These are phyloP conservation scores for Aspergillus novofumigatus DNA, from an alignment of 2,329 filamentous ascomycete genomes.

Conservation along the genomic window DNA sequence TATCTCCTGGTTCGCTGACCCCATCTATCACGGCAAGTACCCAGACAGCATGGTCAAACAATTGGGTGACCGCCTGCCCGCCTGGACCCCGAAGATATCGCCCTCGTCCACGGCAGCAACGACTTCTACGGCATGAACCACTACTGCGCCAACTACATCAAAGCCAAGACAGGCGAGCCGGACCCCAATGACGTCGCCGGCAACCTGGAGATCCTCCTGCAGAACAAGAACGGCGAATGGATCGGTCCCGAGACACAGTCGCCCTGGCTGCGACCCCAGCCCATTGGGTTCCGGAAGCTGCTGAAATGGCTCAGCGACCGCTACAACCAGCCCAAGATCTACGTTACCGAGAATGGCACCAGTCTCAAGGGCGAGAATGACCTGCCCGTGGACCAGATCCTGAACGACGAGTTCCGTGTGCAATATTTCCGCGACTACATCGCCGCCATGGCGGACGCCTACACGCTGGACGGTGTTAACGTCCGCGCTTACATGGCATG, in stretches of 20 bases:
- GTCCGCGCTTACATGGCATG: slow-evolving; percentile 79
- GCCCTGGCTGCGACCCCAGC: slow-evolving; percentile 72
- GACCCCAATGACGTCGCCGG: slow-evolving; percentile 66
- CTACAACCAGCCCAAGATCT: slow-evolving; percentile 72
- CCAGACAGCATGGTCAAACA: slow-evolving; percentile 79
- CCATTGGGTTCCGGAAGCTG: slow-evolving; percentile 71
- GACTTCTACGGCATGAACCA: slow-evolving; percentile 96
- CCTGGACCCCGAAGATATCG: slow-evolving; percentile 68
- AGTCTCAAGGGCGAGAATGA: slow-evolving; percentile 80
- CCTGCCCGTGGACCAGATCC: slow-evolving; percentile 62
- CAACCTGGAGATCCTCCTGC: slow-evolving; percentile 68
- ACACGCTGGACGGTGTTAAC: slow-evolving; percentile 68
- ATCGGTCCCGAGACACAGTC: slow-evolving; percentile 82
- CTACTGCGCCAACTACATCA: slow-evolving; percentile 85
- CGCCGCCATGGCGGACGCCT: slow-evolving; percentile 69
- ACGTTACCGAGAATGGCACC: slow-evolving; percentile 86
- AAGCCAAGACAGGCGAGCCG: slow-evolving; percentile 61
- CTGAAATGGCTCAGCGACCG: slow-evolving; percentile 73
- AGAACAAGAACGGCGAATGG: slow-evolving; percentile 66
- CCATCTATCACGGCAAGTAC: slow-evolving; percentile 79
- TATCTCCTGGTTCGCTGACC: slow-evolving; percentile 85
- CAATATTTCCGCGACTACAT: slow-evolving; percentile 77
- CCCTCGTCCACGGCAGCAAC: slow-evolving; percentile 77
- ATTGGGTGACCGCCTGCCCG: slow-evolving; percentile 71
- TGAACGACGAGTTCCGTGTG: slow-evolving; percentile 77